Percentiles rank a stretch among this genome's conserved stretches.
phyloP scores from a whole-genome alignment of 768 basidiomycete species.

The Naganishia antarctica region DNA sequence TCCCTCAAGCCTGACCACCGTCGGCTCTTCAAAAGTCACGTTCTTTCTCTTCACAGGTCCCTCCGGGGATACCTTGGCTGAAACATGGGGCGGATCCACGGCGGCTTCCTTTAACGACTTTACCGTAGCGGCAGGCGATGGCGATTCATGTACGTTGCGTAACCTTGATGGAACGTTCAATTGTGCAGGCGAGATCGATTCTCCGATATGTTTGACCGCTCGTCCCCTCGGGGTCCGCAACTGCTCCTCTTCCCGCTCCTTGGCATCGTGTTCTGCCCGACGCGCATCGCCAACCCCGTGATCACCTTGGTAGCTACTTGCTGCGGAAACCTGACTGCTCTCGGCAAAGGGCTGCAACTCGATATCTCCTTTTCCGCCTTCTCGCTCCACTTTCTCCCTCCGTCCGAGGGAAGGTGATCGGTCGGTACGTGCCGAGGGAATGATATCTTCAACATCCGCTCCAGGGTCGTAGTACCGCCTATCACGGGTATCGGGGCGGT shows the following conservation, averaged over 20 bases:
- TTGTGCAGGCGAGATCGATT: not conserved
- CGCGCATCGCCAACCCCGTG: not conserved
- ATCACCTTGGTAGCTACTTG: conserved; percentile 23
- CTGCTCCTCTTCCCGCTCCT: conserved; percentile 26
- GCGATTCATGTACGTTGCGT: too few relatives aligned
- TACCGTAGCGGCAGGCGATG: not conserved
- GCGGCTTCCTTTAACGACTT: not conserved
- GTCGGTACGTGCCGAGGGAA: not conserved
- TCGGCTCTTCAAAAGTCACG: conserved; percentile 46
- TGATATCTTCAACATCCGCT: conserved; percentile 3
- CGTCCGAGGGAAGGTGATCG: conserved; percentile 9
- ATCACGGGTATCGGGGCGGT: conserved; percentile 13
- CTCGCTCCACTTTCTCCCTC: conserved; percentile 16
- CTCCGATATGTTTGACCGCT: conserved; percentile 11
- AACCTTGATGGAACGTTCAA: too few relatives aligned
- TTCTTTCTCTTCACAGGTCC: conserved; percentile 28
- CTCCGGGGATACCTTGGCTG: too few relatives aligned
- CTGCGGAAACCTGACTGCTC: conserved; percentile 26
- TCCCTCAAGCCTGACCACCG: not conserved
- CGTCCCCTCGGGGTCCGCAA: conserved; percentile 10
- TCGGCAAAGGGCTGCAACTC: conserved; percentile 29
- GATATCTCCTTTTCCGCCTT: conserved; percentile 25
- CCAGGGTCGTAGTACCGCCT: conserved; percentile 16
- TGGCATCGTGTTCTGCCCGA: not conserved
- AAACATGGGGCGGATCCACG: too few relatives aligned